Evolutionary conservation across 1,284 basidiomycete species (phyloP).

Genomic region (Pseudomicrostroma phylloplanum): DNA sequence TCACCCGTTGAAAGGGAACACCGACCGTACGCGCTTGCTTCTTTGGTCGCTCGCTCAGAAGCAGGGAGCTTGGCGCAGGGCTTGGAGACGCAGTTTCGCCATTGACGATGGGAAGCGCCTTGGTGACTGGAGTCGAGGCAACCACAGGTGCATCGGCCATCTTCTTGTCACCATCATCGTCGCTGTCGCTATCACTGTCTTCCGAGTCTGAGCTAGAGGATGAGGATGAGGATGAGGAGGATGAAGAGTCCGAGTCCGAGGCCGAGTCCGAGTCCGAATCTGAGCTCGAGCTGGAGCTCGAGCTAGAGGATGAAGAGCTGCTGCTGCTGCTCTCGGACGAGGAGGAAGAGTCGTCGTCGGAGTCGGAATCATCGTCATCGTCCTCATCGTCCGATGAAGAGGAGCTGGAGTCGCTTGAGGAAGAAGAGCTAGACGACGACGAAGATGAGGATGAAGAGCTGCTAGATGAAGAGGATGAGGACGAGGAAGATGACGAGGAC

Average conservation of each 20-base stretch:
- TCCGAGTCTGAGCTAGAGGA: conserved; percentile 28
- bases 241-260: conserved; percentile 2
- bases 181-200: conserved; percentile 15
- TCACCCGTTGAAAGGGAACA: conserved; percentile 69
- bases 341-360: conserved; percentile 16
- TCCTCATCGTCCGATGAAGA: conserved; percentile 6
- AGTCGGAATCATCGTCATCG: neutral
- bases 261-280: conserved; percentile 41
- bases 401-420: conserved; percentile 9
- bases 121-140: neutral
- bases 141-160: neutral
- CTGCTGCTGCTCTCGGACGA: conserved; percentile 16
- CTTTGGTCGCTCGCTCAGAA: neutral
- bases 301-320: neutral
- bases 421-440: too few relatives aligned
- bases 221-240: conserved; percentile 10
- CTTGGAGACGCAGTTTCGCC: conserved; percentile 5
- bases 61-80: conserved; percentile 27
- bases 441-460: too few relatives aligned
- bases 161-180: conserved; percentile 9
- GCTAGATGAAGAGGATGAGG: conserved; percentile 4
- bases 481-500: conserved; percentile 19
- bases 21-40: conserved; percentile 11
- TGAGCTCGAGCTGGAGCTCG: conserved; percentile 23
- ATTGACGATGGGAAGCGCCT: neutral